Base-by-base conservation (phyloP, 352 stramenopile genomes). In the Pythium rhizo-oryzae region DNA sequence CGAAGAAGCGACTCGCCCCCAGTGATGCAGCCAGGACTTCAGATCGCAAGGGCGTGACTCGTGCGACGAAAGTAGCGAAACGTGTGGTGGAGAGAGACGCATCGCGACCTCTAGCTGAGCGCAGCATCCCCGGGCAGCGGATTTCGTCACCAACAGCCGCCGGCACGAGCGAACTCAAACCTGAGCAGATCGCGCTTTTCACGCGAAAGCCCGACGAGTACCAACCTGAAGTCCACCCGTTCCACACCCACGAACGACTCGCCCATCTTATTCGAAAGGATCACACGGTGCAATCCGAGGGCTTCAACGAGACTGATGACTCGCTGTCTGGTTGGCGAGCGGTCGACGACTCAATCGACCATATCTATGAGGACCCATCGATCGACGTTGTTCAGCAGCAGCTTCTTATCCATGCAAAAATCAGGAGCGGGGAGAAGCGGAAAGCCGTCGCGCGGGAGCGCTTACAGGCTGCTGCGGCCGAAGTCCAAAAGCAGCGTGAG, bases 331-430 rank as follows among this genome's bases (percentile, higher is more conserved):
- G 60, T 0, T 89, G 78, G 79, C 66, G 74, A 39, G 60, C 57
- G 15, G 69, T 91, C 11, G 72, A 84, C 33, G 70, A 80, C 21
- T 84, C 77, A 1, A 90, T 90, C 19, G 76, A 91, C n/a, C 71
- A 84, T 46, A 81, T 91, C 13, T 92, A 82, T 33, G 71, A 84
- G 43, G 79, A 90, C 35, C 72, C 77, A 13, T 78, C 78, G 3
- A 80, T 85, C 2, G 81, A 88, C 47, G 41, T 81, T 16, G 76
- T 87, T 18, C 79, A 87, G 43, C 46, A 80, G 7, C 70, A 80
- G 28, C 68, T 88, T 2, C 11, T 72, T 13, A 33, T 84, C 4
- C 78, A 89, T 18, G 69, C 47, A 28, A 71, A 62, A 16, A 28
- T 21, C 5, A 25, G 43, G 23, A 63, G 53, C 7, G 67, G 69